Evolutionary conservation across 768 basidiomycete species (phyloP), one percentile per base, ranked within the genome.

Genomic region (Myochromella boudieri): DNA sequence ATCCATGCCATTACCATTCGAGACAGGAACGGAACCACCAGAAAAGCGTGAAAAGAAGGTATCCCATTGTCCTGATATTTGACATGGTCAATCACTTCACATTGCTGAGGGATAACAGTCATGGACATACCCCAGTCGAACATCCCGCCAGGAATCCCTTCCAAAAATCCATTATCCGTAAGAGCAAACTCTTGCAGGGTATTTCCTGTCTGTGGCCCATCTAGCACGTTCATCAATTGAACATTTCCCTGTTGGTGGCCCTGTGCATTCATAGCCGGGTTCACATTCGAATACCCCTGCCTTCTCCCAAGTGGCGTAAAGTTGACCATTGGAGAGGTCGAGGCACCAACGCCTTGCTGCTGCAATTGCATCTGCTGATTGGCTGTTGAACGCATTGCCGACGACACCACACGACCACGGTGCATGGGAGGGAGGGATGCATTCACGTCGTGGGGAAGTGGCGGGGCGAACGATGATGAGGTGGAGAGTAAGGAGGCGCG

Each of bases 81-180:
- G 6, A 26, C 2, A 15, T 18, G 17, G 21, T 14, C 34, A 6
- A 38, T 33, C 18, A 43, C 14, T 12, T 34, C 18, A 22, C 21
- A 38, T 48, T 18, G 42, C 21, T 32, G 44, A 26, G 31, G 20
- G 34, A 43, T 42, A 18, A 33, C 21, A 11, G 18, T 41, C 38
- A 36, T 32, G 20, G 6, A 70, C 74, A 55, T 57, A 89, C 88
- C 80, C 87, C 87, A 92, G 63, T 91, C 88, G 65, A 90, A 92
- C 87, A 92, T 91, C 15, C 80, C 77, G 3, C 83, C 84, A 33
- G 90, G 90, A 42, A 92, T 81, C 1, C 87, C 87, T 50, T 90
- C 87, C 62, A 92, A 68, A 45, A 87, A 77, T 14, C 79, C 84
- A 49, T 68, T 78, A 60, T 89, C 86, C 15, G 79, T 77, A 70